Base-by-base conservation (phyloP, 257 asterid species). In the Parsonsia alboflavescens region DNA sequence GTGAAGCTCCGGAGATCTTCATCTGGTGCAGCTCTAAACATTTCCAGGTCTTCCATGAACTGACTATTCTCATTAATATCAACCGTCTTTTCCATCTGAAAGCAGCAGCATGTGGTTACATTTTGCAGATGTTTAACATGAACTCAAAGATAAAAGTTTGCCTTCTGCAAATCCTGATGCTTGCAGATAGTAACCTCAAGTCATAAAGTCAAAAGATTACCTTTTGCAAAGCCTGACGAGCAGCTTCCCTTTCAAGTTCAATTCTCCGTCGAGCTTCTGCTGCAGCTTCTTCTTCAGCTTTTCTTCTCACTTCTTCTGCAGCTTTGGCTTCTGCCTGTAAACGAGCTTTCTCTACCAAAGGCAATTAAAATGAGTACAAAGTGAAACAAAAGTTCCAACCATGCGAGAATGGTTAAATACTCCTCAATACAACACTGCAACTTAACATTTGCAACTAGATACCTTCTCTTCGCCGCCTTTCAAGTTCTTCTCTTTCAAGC, bases 161-260 rank as follows among this genome's bases (percentile, higher is more conserved):
- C 15, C 7, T n/a, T 53, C 7, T 7, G 8, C 8, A 53, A 53
- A 19, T n/a, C 58, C 58, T 53, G 26, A 53, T 6, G 5, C 17
- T 64, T 52, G 26, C 10, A 17, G 39, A 33, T 33, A 33, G 39
- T 33, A 33, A 33, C 39, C 39, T 33, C 2, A 33, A 33, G 39
- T 33, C 12, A 10, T 16, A 15, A 30, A 8, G 10, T 39, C 33
- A 71, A 41, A 48, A 5, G 73, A 44, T 72, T 83, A 92, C 97
- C 95, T 86, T 81, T 69, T 72, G 91, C 82, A 92, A 74, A 80
- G 96, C 97, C 82, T 76, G 86, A n/a, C 97, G 93, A 52, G 96
- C 96, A 9, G 97, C 95, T 87, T 90, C 97, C 79, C 97, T 90
- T 76, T 86, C 96, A 3, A 86, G 89, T 79, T 90, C 95, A 85